Base-by-base conservation (phyloP, 495 filamentous ascomycete species). In the Ramalina intermedia region DNA sequence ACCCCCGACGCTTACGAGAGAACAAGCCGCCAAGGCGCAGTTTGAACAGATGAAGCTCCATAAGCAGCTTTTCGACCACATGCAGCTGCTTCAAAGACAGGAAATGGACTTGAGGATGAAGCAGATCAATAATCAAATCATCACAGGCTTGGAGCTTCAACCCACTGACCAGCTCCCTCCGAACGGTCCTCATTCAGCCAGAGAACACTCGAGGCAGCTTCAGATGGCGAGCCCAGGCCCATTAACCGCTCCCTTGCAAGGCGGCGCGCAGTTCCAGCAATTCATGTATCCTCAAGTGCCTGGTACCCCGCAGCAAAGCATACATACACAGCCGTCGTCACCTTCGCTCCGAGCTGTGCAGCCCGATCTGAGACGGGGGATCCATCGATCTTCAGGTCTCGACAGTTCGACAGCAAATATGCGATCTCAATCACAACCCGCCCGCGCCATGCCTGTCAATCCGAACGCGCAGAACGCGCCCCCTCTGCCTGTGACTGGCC, bases 391-490 rank as follows among this genome's bases (percentile, higher is more conserved):
- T 12, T 78, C 75, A 1, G 68, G 70, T 43, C 66, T 69, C 3
- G 76, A 76, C 44, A 71, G 70, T 14, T 64, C 75, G 1, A 69
- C 66, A 23, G 66, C 61, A 33, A 78, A 73, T 5, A 61, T 76
- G 6, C 64, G 80, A 37, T 79, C 80, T 20, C 80, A 84, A 37
- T 84, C 80, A 23, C 80, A 84, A 49, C 80, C 80, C 50, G 75
- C 78, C 4, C 69, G 80, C 17, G 63, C 72, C 4, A 54, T 75
- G 21, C 69, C 73, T 47, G 68, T 52, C 24, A 48, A 37, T 23
- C 7, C 51, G 4, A 20, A 37, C 16, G 20, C 36, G 8, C 57
- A 46, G 6, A 56, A 51, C 37, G 43, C 43, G 6, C 47, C 73
- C 36, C 62, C 67, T 18, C 38, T 64, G 37, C 54, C 61, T 8